Evolutionary conservation across 2,329 filamentous ascomycete species (phyloP).

Genomic region (Paraphaeosphaeria sporulosa): DNA sequence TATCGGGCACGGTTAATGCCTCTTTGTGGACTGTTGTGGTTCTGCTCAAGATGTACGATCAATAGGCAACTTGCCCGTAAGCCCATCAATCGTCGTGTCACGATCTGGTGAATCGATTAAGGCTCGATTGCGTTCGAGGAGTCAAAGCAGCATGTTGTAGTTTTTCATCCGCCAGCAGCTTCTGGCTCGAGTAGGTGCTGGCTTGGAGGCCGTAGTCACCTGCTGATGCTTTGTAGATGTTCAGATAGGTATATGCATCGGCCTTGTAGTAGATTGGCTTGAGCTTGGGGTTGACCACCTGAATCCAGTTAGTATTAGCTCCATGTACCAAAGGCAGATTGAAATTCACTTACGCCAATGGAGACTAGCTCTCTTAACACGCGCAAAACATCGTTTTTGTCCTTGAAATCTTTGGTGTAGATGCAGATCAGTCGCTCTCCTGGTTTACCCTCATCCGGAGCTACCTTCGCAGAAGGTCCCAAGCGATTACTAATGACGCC

Average conservation of each 20-base stretch:
- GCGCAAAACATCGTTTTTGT: slow-evolving; percentile 71
- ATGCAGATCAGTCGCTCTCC: slow-evolving; percentile 71
- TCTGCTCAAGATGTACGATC: not conserved
- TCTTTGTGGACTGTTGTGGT: not conserved
- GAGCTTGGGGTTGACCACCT: slow-evolving; percentile 46
- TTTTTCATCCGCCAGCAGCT: slow-evolving; percentile 36
- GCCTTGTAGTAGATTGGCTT: slow-evolving; percentile 79
- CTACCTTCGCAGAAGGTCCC: slow-evolving; percentile 77
- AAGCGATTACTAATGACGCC: slow-evolving; percentile 74
- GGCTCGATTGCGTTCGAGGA: slow-evolving; percentile 16
- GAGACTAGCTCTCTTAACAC: slow-evolving; percentile 70
- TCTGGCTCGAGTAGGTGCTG: slow-evolving; percentile 53
- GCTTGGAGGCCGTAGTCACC: slow-evolving; percentile 51
- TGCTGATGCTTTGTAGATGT: slow-evolving; percentile 49
- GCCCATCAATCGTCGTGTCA: not conserved
- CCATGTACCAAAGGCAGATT: too few species aligned
- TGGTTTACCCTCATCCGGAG: slow-evolving; percentile 59
- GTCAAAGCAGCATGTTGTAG: slow-evolving; percentile 12
- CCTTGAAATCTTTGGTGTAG: slow-evolving; percentile 78
- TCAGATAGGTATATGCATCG: slow-evolving; percentile 62
- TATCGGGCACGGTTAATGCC: not conserved
- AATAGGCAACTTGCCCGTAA: not conserved
- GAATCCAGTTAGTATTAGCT: not conserved
- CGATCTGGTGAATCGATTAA: not conserved
- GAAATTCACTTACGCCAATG: slow-evolving; percentile 60